Percentiles rank a stretch among this genome's conserved stretches.
These are phyloP conservation scores for Monosporascus sp. DNA, from an alignment of 2,329 filamentous ascomycete genomes.

Conservation along the genomic window DNA sequence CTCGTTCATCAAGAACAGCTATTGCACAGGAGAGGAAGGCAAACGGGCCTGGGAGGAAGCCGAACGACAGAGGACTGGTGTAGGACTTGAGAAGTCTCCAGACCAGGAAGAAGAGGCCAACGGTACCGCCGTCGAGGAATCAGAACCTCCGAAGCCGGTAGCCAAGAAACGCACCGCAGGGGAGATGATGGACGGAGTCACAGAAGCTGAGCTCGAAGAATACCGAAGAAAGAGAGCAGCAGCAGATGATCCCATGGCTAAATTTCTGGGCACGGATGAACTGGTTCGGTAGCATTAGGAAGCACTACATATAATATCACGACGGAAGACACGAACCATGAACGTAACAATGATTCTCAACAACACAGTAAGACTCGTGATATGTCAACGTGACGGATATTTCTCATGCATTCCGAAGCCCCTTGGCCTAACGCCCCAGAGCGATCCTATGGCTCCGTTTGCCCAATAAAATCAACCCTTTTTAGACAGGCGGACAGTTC, in stretches of 20 bases:
- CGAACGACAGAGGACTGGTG: constrained; percentile 52
- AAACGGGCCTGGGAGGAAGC: constrained; percentile 75
- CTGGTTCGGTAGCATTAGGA: constrained; percentile 37
- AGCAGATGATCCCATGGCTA: constrained; percentile 82
- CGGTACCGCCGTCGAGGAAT: constrained; percentile 16
- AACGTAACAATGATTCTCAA: background rate
- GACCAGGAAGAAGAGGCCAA: constrained; percentile 16
- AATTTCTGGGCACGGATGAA: constrained; percentile 69
- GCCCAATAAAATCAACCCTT: constrained; percentile 8
- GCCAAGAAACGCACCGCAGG: constrained; percentile 69
- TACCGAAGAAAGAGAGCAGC: constrained; percentile 72
- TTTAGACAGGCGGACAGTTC: background rate
- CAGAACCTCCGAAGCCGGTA: constrained; percentile 14
- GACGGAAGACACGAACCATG: background rate
- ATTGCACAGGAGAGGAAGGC: constrained; percentile 90
- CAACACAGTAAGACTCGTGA: background rate
- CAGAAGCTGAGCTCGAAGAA: constrained; percentile 79
- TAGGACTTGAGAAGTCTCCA: constrained; percentile 29
- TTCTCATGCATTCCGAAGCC: constrained; percentile 31
- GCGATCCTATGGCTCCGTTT: constrained; percentile 38
- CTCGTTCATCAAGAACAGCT: constrained; percentile 90
- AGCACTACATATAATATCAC: background rate
- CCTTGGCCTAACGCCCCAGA: constrained; percentile 49
- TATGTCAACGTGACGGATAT: constrained; percentile 10
- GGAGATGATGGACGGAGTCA: constrained; percentile 72